phyloP scores from a whole-genome alignment of 176 grass and related monocot genomes.

The Saccharum officinarum region DNA sequence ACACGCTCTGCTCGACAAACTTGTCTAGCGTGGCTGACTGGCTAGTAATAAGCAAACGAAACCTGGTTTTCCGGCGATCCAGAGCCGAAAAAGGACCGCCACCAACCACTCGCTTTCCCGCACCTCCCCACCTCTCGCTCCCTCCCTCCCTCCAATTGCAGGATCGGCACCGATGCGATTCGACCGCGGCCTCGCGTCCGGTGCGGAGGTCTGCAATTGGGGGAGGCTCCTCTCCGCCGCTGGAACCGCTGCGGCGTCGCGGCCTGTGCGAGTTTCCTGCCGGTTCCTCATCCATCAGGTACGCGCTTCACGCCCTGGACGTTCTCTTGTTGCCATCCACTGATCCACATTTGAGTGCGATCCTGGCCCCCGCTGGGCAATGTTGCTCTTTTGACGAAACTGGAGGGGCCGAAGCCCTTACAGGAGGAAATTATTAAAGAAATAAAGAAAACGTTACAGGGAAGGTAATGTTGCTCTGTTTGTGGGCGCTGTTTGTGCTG shows the following conservation, averaged over 20 bases:
- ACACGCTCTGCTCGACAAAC: neutral
- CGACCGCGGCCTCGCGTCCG: slow-evolving; percentile 28
- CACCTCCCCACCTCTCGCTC: neutral
- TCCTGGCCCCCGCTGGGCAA: neutral
- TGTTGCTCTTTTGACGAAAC: neutral
- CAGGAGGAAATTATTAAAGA: neutral
- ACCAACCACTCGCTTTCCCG: slow-evolving; percentile 15
- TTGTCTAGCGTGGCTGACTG: neutral
- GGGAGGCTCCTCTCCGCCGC: slow-evolving; percentile 18
- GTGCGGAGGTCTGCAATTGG: slow-evolving; percentile 32
- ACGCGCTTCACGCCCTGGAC: no score
- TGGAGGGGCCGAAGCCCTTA: neutral
- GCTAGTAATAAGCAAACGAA: neutral
- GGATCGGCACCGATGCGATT: slow-evolving; percentile 41
- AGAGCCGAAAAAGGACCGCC: slow-evolving; percentile 2
- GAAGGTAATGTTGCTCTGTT: neutral
- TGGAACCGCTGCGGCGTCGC: slow-evolving; percentile 16
- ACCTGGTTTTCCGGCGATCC: slow-evolving; percentile 4
- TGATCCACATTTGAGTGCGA: neutral
- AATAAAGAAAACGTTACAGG: neutral
- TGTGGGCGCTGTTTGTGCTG: neutral
- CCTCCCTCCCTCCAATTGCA: slow-evolving; percentile 7
- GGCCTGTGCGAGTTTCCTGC: neutral
- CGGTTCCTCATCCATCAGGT: slow-evolving; percentile 20
- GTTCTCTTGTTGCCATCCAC: neutral